A percentile compares a stretch with the other conserved stretches of the same genome.
phyloP scores from a whole-genome alignment of 2,329 filamentous ascomycete species.

The Colletotrichum sp. region DNA sequence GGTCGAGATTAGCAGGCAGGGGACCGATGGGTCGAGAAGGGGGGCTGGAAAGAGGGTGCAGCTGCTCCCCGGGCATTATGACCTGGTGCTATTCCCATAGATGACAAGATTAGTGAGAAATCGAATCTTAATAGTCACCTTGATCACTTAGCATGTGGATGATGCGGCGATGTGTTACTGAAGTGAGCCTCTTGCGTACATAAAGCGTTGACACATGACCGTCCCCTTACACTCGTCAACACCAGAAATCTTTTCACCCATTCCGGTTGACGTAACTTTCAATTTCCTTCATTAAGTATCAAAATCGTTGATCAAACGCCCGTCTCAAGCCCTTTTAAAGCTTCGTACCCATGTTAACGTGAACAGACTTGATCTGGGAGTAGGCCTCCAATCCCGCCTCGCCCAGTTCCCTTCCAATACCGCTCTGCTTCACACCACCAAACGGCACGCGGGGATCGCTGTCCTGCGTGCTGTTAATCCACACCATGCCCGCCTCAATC shows the following conservation, averaged over 20 bases:
- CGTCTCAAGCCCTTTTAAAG: neutral
- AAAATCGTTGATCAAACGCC: neutral
- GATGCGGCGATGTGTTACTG: neutral
- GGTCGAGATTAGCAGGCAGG: conserved; percentile 18
- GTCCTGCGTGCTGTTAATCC: conserved; percentile 55
- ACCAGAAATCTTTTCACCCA: rapidly evolving
- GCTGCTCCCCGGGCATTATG: conserved; percentile 24
- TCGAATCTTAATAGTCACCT: rapidly evolving
- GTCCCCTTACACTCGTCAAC: neutral
- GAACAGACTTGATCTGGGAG: conserved; percentile 48
- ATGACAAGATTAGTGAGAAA: neutral
- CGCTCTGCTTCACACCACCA: conserved; percentile 53
- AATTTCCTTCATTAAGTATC: neutral
- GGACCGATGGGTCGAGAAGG: neutral
- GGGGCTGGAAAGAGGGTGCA: conserved; percentile 17
- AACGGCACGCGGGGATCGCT: conserved; percentile 49
- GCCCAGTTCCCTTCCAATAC: conserved; percentile 50
- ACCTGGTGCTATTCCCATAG: neutral
- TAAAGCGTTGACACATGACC: neutral
- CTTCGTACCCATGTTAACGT: conserved; percentile 41
- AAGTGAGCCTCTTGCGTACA: rapidly evolving
- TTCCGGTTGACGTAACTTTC: neutral
- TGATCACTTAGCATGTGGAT: rapidly evolving
- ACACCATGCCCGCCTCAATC: conserved; percentile 65
- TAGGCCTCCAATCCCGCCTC: conserved; percentile 50